Base-by-base conservation (phyloP, 1,139 yeast genomes). In the Scheffersomyces stambukii region DNA sequence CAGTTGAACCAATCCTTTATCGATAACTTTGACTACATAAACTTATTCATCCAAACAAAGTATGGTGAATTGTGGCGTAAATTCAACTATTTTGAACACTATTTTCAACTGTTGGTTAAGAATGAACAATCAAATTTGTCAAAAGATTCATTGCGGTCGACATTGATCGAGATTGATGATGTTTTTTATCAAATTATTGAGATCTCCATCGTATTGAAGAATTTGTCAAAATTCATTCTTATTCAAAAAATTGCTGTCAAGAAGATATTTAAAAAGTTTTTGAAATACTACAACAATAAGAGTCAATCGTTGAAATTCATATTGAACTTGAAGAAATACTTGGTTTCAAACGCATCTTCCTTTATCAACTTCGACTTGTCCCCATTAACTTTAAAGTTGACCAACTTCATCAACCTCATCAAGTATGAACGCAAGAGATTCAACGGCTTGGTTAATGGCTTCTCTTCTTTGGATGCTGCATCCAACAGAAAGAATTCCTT, bases 241-340 rank as follows among this genome's bases (percentile, higher is more conserved):
- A 71, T 88, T 13, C 97, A 89, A 49, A 79, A 81, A 45, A 78
- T 88, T 4, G 96, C 94, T 4, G 64, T 84, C 28, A 69, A 83
- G 40, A 89, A 89, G 56, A 70, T 88, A 32, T 66, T 86, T 44
- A 88, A 88, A 57, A 86, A 88, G 54, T 81, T 83, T 49, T 48
- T 72, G 25, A 85, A 84, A 50, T 77, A 86, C 60, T 75, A 54
- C 31, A 34, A 45, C 37, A 62, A 38, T 52, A 60, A 54, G 26
- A 54, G 50, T 2, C 42, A 53, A 24, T 64, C 70, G 20, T 45
- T 54, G 16, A 61, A 61, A 19, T 58, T 72, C 19, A 55, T 74
- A 5, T 50, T 61, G 29, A 57, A 60, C 12, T 43, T 65, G 24
- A 57, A 57, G 33, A 50, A 58, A 14, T 57, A 55, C 25, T 49